Evolutionary conservation across 2,329 filamentous ascomycete genomes (phyloP).

Genomic region (Talaromyces sp.): DNA sequence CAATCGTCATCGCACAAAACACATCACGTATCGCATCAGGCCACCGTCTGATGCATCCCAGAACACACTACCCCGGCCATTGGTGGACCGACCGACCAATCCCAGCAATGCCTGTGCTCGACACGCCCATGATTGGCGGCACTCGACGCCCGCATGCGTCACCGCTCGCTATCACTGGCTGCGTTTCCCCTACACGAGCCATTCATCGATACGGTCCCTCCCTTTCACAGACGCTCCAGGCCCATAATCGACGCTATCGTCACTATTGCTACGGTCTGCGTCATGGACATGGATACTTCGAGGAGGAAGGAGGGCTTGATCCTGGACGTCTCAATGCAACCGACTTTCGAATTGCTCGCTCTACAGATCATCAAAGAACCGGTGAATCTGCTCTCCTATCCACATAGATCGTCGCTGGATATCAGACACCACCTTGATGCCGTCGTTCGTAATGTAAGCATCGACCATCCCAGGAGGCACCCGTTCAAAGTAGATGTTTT

Average conservation of each 20-base stretch:
- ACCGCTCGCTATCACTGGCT: background rate
- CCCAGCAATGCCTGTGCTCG: background rate
- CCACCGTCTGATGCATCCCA: background rate
- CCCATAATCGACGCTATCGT: too few species aligned
- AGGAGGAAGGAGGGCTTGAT: background rate
- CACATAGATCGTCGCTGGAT: conserved; percentile 36
- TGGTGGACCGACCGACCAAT: background rate
- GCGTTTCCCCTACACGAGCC: background rate
- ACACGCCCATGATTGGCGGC: background rate
- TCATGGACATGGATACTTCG: background rate
- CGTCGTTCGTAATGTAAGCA: conserved; percentile 51
- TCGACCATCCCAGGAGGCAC: conserved; percentile 47
- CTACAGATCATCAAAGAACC: conserved; percentile 41
- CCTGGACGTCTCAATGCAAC: background rate
- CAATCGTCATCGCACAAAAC: too few species aligned
- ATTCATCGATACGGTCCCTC: background rate
- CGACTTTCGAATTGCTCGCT: background rate
- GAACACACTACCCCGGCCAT: background rate
- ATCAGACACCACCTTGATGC: conserved; percentile 35
- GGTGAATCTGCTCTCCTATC: conserved; percentile 31
- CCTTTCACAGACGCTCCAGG: background rate
- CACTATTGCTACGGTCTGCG: background rate
- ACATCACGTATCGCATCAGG: background rate
- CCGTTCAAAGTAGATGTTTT: conserved; percentile 57
- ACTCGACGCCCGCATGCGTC: background rate